A percentile compares a stretch with the other conserved stretches of the same genome.
Evolutionary conservation across 2,329 filamentous ascomycete genomes (phyloP).

Genomic region (Fusarium decemcellulare): DNA sequence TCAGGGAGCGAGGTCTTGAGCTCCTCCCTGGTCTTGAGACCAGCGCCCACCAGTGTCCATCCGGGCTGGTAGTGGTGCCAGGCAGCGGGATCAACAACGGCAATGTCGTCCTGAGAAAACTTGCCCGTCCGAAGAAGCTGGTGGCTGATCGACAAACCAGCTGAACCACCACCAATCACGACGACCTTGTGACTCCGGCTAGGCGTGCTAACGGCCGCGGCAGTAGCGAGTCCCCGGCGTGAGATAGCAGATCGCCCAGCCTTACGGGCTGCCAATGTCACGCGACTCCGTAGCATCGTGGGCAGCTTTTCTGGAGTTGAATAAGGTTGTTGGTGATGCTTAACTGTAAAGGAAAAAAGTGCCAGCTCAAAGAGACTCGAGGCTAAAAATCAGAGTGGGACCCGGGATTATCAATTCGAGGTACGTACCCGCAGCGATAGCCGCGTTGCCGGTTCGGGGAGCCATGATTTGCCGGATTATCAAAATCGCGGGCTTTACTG

Average conservation of each 20-base stretch:
- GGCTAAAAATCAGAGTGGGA: slow-evolving; percentile 28
- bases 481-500: background rate
- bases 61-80: slow-evolving; percentile 80
- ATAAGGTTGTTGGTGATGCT: background rate
- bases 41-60: slow-evolving; percentile 78
- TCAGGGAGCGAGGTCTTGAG: slow-evolving; percentile 64
- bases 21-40: slow-evolving; percentile 74
- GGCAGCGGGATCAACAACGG: slow-evolving; percentile 72
- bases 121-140: slow-evolving; percentile 74
- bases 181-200: slow-evolving; percentile 71
- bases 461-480: background rate
- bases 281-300: slow-evolving; percentile 43
- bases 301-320: background rate
- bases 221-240: slow-evolving; percentile 27
- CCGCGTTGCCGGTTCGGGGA: slow-evolving; percentile 7
- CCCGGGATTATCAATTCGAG: slow-evolving; percentile 14
- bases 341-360: slow-evolving; percentile 20
- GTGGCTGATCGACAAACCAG: slow-evolving; percentile 76
- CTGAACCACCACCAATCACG: slow-evolving; percentile 76
- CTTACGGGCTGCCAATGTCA: slow-evolving; percentile 29
- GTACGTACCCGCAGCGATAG: slow-evolving; percentile 22
- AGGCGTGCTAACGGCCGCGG: slow-evolving; percentile 27
- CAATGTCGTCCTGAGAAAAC: slow-evolving; percentile 72
- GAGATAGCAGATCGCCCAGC: slow-evolving; percentile 11
- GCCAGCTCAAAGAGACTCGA: slow-evolving; percentile 8